Evolutionary conservation across 2,329 filamentous ascomycete genomes (phyloP).

Genomic region (Colletotrichum sp.): DNA sequence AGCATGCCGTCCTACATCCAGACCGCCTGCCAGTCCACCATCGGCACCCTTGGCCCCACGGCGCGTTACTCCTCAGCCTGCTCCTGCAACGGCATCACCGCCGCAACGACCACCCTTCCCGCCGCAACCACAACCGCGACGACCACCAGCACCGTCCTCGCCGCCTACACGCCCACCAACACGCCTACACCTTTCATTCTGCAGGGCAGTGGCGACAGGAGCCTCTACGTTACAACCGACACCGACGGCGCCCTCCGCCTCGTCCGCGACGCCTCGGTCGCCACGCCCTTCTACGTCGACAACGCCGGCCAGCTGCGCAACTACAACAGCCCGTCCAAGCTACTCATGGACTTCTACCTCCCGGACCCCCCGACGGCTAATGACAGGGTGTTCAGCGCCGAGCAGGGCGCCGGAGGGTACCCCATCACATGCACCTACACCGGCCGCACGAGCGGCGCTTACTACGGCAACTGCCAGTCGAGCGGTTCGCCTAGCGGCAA

Average conservation of each 20-base stretch:
- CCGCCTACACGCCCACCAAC: slow-evolving; percentile 2
- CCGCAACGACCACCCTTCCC: slow-evolving; percentile 39
- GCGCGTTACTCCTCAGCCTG: slow-evolving; percentile 43
- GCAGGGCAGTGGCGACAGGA: background rate
- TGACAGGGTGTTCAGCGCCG: background rate
- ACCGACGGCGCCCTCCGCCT: background rate
- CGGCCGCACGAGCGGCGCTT: background rate
- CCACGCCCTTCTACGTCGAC: slow-evolving; percentile 6
- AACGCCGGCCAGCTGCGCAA: background rate
- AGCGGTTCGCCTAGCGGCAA: background rate
- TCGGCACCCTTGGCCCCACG: background rate
- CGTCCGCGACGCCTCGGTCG: background rate
- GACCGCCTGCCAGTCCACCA: background rate
- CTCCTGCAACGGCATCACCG: slow-evolving; percentile 48
- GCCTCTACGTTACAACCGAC: background rate
- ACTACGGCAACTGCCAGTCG: background rate
- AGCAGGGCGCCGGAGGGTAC: background rate
- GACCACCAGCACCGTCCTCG: slow-evolving; percentile 39
- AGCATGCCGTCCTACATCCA: background rate
- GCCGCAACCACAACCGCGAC: slow-evolving; percentile 42
- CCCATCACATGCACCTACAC: background rate
- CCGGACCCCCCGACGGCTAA: slow-evolving; percentile 1
- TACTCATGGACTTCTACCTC: background rate
- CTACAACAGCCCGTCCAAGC: background rate
- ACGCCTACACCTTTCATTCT: background rate